A percentile compares a stretch with the other conserved stretches of the same genome.
These are phyloP conservation scores for Neurospora sp. DNA, from an alignment of 495 filamentous ascomycete genomes.

Conservation along the genomic window DNA sequence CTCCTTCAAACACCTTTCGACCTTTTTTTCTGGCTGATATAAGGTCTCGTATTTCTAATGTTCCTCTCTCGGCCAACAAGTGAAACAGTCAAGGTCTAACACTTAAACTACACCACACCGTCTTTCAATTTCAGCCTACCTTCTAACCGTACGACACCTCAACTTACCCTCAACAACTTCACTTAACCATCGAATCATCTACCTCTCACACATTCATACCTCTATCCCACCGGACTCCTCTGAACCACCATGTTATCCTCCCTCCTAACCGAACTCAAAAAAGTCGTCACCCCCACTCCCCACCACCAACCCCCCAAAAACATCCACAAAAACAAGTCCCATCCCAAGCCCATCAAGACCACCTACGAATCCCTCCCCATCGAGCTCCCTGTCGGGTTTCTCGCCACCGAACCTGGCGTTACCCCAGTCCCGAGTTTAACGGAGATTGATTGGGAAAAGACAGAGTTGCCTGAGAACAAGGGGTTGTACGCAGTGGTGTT, in stretches of 20 bases:
- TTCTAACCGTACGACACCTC: too few species aligned
- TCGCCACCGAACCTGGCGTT: conserved; percentile 13
- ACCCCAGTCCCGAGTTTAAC: conserved; percentile 15
- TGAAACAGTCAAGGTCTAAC: too few species aligned
- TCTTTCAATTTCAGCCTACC: too few species aligned
- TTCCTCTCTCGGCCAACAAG: too few species aligned
- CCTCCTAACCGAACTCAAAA: background rate
- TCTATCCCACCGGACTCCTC: too few species aligned
- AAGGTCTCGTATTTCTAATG: too few species aligned
- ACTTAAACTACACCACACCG: too few species aligned
- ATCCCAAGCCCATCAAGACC: conserved; percentile 11
- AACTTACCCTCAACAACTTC: too few species aligned
- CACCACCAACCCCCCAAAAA: background rate
- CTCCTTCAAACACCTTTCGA: too few species aligned
- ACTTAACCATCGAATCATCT: too few species aligned
- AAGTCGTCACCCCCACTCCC: background rate
- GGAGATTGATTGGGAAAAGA: conserved; percentile 43
- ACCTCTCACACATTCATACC: too few species aligned
- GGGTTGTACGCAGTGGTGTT: conserved; percentile 50
- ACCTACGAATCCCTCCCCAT: conserved; percentile 25
- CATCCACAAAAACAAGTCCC: background rate
- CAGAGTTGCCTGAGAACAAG: conserved; percentile 44
- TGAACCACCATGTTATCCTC: background rate
- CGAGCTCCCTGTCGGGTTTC: conserved; percentile 21
- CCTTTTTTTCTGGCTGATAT: too few species aligned